These are phyloP conservation scores for Nemophila menziesii DNA, from an alignment of 257 asterid species.

Conservation along the genomic window DNA sequence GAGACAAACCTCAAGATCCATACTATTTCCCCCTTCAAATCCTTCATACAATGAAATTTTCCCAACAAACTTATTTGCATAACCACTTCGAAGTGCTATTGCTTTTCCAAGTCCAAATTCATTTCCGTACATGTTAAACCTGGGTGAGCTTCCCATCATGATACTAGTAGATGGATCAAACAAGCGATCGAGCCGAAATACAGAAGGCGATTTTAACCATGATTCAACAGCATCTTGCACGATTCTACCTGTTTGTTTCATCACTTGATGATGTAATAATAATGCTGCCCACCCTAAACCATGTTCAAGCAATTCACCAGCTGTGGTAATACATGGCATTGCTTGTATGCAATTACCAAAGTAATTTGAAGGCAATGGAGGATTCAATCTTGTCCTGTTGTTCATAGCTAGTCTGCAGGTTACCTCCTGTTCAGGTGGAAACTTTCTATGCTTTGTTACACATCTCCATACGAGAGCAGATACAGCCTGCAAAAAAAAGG, in stretches of 20 bases:
- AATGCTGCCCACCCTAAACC: slow-evolving; percentile 23
- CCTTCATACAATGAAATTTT: slow-evolving; percentile 29
- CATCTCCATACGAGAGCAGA: slow-evolving; percentile 30
- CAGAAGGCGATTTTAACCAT: slow-evolving; percentile 13
- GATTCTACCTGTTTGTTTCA: slow-evolving; percentile 7
- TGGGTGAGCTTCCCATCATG: slow-evolving; percentile 28
- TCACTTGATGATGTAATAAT: slow-evolving; percentile 17
- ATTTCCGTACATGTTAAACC: slow-evolving; percentile 35
- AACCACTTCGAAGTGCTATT: slow-evolving; percentile 35
- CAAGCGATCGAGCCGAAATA: slow-evolving; percentile 13
- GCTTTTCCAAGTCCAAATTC: slow-evolving; percentile 61
- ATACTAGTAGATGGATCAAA: slow-evolving; percentile 17
- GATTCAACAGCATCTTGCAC: slow-evolving; percentile 14
- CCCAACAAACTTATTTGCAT: slow-evolving; percentile 31
- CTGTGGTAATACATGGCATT: slow-evolving; percentile 10
- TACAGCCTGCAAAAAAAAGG: too few relatives aligned
- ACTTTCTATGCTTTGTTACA: slow-evolving; percentile 13
- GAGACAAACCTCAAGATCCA: slow-evolving; percentile 40
- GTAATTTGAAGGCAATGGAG: slow-evolving; percentile 13
- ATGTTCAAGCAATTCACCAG: slow-evolving; percentile 10
- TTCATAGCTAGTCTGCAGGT: slow-evolving; percentile 12
- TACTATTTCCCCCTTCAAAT: slow-evolving; percentile 27
- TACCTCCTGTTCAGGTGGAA: slow-evolving; percentile 6
- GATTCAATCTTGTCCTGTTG: slow-evolving; percentile 15
- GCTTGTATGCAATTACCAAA: slow-evolving; percentile 20